These are phyloP conservation scores for Penicillium manginii DNA, from an alignment of 495 filamentous ascomycete species.

Conservation along the genomic window DNA sequence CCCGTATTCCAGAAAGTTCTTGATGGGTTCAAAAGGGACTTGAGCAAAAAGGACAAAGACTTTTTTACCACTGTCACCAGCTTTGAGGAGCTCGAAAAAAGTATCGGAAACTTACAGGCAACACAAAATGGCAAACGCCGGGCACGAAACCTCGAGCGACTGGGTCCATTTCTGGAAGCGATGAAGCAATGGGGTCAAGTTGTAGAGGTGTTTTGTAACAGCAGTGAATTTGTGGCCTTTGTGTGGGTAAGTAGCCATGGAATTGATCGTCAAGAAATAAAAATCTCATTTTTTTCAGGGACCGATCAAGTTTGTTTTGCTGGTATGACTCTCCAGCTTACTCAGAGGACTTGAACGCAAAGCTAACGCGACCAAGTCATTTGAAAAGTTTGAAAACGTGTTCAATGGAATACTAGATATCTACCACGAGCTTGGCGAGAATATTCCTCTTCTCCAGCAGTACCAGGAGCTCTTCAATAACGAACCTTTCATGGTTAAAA, in stretches of 20 bases:
- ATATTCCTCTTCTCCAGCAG: background rate
- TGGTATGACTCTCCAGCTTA: background rate
- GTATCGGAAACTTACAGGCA: background rate
- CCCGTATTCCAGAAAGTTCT: background rate
- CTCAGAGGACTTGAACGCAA: too few species aligned
- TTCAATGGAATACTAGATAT: background rate
- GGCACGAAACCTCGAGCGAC: background rate
- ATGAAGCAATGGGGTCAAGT: slow-evolving; percentile 9
- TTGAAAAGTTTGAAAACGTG: background rate
- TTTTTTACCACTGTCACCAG: slow-evolving; percentile 1
- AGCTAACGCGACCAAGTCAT: background rate
- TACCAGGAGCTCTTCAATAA: background rate
- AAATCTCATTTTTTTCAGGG: background rate
- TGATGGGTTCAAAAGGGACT: background rate
- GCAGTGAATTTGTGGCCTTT: slow-evolving; percentile 8
- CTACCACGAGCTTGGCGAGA: background rate
- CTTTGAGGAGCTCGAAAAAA: background rate
- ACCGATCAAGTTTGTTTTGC: background rate
- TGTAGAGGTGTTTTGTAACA: slow-evolving; percentile 8
- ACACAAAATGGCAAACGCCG: background rate
- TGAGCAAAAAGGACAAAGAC: slow-evolving; percentile 1
- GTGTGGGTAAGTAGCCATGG: slow-evolving; percentile 2
- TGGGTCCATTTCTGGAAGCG: slow-evolving; percentile 3
- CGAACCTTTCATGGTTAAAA: background rate
- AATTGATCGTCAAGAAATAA: background rate